These are phyloP conservation scores for Sugiyamaella japonica DNA, from an alignment of 1,139 yeast species.

Conservation along the genomic window DNA sequence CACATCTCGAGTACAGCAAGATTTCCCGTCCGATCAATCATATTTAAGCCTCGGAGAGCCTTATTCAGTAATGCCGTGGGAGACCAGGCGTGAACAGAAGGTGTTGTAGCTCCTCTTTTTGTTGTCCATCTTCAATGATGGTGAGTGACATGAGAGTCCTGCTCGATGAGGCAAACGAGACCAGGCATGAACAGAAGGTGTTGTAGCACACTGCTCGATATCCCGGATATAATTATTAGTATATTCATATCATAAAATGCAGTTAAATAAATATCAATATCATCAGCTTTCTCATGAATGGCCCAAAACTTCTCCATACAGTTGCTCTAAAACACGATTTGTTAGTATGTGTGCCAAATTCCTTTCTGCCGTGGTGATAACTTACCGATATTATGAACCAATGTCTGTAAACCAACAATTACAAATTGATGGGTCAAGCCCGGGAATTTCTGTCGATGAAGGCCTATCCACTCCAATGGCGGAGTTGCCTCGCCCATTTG, in stretches of 20 bases:
- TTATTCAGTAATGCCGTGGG: too few species aligned
- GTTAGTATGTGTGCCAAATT: conserved; percentile 1
- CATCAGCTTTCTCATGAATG: conserved; percentile 10
- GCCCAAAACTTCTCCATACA: conserved; percentile 16
- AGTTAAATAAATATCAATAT: conserved; percentile 1
- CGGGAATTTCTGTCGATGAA: conserved; percentile 83
- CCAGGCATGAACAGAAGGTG: too few species aligned
- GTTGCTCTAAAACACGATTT: conserved; percentile 2
- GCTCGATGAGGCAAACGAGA: too few species aligned
- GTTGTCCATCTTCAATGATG: too few species aligned
- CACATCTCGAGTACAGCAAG: too few species aligned
- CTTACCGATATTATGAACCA: conserved; percentile 48
- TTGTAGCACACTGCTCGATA: too few species aligned
- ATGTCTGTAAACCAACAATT: conserved; percentile 68
- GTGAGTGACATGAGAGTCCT: too few species aligned
- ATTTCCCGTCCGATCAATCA: too few species aligned
- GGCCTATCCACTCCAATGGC: conserved; percentile 96
- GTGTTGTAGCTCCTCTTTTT: too few species aligned
- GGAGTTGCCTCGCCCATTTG: conserved; percentile 98
- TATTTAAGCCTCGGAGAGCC: too few species aligned
- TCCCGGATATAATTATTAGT: too few species aligned
- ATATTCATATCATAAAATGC: not conserved
- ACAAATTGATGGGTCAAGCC: conserved; percentile 79
- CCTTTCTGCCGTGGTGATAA: not conserved
- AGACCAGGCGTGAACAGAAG: too few species aligned